Evolutionary conservation across 352 stramenopile species (phyloP), one percentile per base, ranked within the genome.

Genomic region (Globisporangium alternatum): DNA sequence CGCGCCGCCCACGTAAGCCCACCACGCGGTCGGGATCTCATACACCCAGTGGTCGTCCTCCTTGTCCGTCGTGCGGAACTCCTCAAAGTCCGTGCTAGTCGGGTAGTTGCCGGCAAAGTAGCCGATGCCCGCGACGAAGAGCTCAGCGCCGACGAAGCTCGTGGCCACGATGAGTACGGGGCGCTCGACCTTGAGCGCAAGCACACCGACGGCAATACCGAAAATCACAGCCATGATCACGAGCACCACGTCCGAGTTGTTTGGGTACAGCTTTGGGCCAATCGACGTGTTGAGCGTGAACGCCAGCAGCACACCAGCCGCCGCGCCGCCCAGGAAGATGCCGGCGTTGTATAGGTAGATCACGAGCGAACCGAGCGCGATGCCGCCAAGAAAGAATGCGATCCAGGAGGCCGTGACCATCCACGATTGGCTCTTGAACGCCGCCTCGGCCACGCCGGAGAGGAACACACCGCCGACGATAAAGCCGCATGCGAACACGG

Each of bases 11-110:
- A 95, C 45, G 65, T 95, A 95, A 15, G 53, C 80, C 85, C 83
- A 95, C 83, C 86, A 93, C 6, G 78, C 80, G 25, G 69, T 70
- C 8, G 81, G 81, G 41, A 95, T 82, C 8, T 72, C 66, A 66
- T 93, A 95, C 13, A 82, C 63, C 67, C 71, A 89, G 12, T 81
- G 58, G 41, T 76, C 78, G 61, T 75, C 55, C 21, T 35, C 41
- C 21, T 35, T 31, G 17, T 67, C 41, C 12, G 69, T 66, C 21
- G 57, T 72, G 52, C 66, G 54, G 52, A 81, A 79, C n/a, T 62
- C 48, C 53, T 81, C 64, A 37, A 89, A 70, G 52, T 89, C 62
- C 47, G 75, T 72, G 51, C 73, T 70, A n/a, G 63, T 86, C 15
- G 80, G 80, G 69, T 86, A 89, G 56, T 67, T 66, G 44, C 80